Evolutionary conservation across 2,329 filamentous ascomycete genomes (phyloP).

Genomic region (Aureobasidium musti): DNA sequence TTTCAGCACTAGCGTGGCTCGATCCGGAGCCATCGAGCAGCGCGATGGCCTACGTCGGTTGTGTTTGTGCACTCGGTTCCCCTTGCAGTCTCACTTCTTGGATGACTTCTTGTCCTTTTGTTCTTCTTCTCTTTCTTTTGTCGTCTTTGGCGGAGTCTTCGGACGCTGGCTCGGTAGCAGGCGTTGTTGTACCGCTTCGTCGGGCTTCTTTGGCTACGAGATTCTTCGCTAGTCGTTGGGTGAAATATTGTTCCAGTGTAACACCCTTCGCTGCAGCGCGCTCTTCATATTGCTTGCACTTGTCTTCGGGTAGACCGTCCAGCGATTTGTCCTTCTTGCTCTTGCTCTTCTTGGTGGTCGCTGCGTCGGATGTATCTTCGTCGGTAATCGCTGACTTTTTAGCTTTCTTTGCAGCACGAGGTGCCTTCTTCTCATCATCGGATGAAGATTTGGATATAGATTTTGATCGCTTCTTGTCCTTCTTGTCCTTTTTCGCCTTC

Average conservation of each 20-base stretch:
- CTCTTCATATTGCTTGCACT: slow-evolving; percentile 38
- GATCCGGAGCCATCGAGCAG: not conserved
- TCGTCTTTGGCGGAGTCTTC: slow-evolving; percentile 25
- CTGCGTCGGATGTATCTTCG: slow-evolving; percentile 13
- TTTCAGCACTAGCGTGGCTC: not conserved
- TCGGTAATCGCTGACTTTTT: not conserved
- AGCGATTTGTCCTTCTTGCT: slow-evolving; percentile 34
- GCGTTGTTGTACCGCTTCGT: slow-evolving; percentile 15
- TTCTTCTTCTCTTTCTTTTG: slow-evolving; percentile 31
- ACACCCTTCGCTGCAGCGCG: slow-evolving; percentile 42
- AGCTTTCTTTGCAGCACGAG: slow-evolving; percentile 30
- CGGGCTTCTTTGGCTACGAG: slow-evolving; percentile 21
- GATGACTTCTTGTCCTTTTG: slow-evolving; percentile 30
- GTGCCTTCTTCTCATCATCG: slow-evolving; percentile 31
- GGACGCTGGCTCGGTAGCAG: slow-evolving; percentile 8
- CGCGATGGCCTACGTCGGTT: not conserved
- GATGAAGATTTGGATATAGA: slow-evolving; percentile 27
- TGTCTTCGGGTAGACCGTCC: slow-evolving; percentile 37
- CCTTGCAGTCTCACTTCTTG: slow-evolving; percentile 9
- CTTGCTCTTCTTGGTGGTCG: slow-evolving; percentile 19
- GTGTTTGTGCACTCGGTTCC: not conserved
- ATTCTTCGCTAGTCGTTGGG: slow-evolving; percentile 21
- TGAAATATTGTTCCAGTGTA: slow-evolving; percentile 37
- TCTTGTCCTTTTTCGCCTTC: slow-evolving; percentile 32
- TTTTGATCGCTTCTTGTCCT: slow-evolving; percentile 30